phyloP scores from a whole-genome alignment of 2,329 filamentous ascomycete species.

The Neopestalotiopsis clavispora region DNA sequence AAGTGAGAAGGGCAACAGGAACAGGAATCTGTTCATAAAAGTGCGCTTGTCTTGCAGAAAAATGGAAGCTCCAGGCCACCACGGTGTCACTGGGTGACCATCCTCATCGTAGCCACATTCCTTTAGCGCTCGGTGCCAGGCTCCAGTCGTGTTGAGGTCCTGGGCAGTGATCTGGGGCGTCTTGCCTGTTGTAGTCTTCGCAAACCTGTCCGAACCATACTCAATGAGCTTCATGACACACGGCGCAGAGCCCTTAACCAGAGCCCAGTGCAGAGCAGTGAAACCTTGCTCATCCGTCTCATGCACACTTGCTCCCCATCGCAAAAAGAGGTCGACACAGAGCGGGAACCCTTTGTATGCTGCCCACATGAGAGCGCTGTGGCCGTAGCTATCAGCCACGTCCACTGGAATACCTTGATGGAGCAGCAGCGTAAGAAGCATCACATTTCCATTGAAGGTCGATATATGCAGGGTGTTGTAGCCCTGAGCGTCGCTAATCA shows the following conservation, averaged over 20 bases:
- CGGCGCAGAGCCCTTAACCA: constrained; percentile 88
- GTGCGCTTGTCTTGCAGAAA: constrained; percentile 77
- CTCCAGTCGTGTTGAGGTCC: constrained; percentile 84
- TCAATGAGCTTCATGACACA: constrained; percentile 95
- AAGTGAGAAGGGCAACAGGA: constrained; percentile 83
- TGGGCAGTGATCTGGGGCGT: constrained; percentile 83
- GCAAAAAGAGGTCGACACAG: constrained; percentile 88
- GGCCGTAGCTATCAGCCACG: constrained; percentile 84
- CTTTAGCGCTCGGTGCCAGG: constrained; percentile 82
- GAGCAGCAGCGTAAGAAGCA: constrained; percentile 84
- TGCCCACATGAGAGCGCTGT: constrained; percentile 98
- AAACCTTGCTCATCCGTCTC: constrained; percentile 90
- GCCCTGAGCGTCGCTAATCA: constrained; percentile 90
- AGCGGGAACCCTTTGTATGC: constrained; percentile 96
- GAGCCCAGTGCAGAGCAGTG: constrained; percentile 92
- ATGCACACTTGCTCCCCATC: constrained; percentile 95
- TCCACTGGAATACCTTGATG: constrained; percentile 97
- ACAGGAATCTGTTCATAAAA: constrained; percentile 86
- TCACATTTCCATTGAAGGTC: constrained; percentile 94
- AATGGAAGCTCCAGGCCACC: constrained; percentile 74
- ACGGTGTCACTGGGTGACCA: constrained; percentile 70
- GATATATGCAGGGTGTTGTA: constrained; percentile 98
- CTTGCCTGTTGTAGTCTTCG: constrained; percentile 87
- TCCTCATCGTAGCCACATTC: constrained; percentile 86
- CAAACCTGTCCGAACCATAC: constrained; percentile 93